These are phyloP conservation scores for Nicotiana obtusifolia DNA, from an alignment of 257 asterid genomes.

Conservation along the genomic window DNA sequence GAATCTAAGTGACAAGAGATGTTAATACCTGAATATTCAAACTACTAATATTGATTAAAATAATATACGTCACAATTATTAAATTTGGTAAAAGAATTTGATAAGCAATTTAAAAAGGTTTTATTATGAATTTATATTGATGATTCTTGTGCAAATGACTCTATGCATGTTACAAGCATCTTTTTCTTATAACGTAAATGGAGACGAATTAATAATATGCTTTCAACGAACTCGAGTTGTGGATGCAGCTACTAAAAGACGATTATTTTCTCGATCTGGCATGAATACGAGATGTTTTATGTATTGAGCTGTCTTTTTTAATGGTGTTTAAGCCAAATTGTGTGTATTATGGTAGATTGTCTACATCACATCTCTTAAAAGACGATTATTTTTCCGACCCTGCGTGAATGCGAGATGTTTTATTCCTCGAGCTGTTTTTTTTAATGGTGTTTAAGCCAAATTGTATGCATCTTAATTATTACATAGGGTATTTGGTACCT, in stretches of 20 bases:
- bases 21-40: not conserved
- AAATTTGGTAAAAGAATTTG: not conserved
- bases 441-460: no score
- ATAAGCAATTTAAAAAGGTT: not conserved
- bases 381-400: no score
- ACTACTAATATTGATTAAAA: not conserved
- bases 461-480: no score
- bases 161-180: not conserved
- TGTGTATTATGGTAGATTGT: fast-evolving
- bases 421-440: fast-evolving
- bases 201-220: not conserved
- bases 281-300: no score
- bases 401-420: fast-evolving
- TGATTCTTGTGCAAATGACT: not conserved
- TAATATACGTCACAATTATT: not conserved
- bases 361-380: no score
- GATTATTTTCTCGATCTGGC: no score
- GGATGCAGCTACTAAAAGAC: no score
- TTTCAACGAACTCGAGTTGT: not conserved
- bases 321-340: no score
- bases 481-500: no score
- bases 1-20: conserved; percentile 2
- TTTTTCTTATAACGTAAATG: not conserved
- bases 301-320: no score
- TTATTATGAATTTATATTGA: not conserved